These are phyloP conservation scores for Leccinum imitatum DNA, from an alignment of 768 basidiomycete genomes.

Conservation along the genomic window DNA sequence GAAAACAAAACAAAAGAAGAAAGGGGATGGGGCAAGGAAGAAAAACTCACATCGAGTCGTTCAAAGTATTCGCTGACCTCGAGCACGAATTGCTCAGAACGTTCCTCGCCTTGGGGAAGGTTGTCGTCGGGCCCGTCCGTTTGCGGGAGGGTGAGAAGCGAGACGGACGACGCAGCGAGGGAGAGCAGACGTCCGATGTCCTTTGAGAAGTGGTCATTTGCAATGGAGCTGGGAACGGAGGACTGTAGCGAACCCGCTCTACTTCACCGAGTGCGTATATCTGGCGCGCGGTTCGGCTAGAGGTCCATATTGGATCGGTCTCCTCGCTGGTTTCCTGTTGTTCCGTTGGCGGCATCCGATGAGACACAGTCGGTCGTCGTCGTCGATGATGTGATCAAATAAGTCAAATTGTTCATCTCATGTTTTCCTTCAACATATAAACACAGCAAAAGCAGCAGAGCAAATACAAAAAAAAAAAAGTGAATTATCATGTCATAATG, in stretches of 20 bases:
- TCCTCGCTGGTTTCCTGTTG: conserved; percentile 32
- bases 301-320: conserved; percentile 78
- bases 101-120: conserved; percentile 77
- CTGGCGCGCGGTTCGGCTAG: conserved; percentile 77
- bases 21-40: not conserved
- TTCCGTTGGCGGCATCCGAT: conserved; percentile 23
- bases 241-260: conserved; percentile 56
- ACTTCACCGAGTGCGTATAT: conserved; percentile 80
- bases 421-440: conserved; percentile 18
- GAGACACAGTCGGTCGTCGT: not conserved
- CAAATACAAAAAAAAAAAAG: conserved; percentile 25
- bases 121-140: conserved; percentile 67
- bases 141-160: conserved; percentile 79
- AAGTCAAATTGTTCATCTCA: not conserved
- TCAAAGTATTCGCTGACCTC: conserved; percentile 87
- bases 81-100: conserved; percentile 81
- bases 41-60: conserved; percentile 61
- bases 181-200: conserved; percentile 76
- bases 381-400: not conserved
- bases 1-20: conserved; percentile 3
- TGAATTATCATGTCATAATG: conserved; percentile 31
- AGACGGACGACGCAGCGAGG: conserved; percentile 75
- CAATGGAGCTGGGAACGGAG: not conserved
- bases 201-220: conserved; percentile 36
- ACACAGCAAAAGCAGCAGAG: conserved; percentile 34